Base-by-base conservation (phyloP, 805 yeast species). In the Ogataea naganishii region DNA sequence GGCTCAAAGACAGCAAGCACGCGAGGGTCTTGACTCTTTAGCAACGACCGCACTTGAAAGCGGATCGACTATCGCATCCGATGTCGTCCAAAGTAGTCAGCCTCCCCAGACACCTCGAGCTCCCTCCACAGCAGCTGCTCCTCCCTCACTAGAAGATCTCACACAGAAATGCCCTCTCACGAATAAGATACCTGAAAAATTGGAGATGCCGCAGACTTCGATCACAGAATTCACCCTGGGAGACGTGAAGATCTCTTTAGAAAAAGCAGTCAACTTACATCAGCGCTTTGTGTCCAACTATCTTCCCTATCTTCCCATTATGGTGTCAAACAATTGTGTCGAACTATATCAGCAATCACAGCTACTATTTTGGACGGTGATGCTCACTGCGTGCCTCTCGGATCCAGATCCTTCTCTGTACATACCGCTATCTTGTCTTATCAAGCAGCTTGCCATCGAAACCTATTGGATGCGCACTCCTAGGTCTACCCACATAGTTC, bases 401-500 rank as follows among this genome's bases (percentile, higher is more conserved):
- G 95, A 86, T 43, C 89, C 94, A 0, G 89, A 82, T 28, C 95
- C 96, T 3, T 66, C 81, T 0, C 50, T 85, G 26, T 88, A 88
- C 60, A 72, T 73, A 53, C 67, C 80, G 18, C 60, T 86, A 26
- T 80, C 92, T 11, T 72, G 83, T 2, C 62, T 84, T 24, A 81
- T 88, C 41, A 83, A 82, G 46, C 92, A 83, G 46, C 59, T 86
- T 41, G 95, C 95, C 0, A 84, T 84, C 31, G 94, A 83, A 46
- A 83, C 94, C 0, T 85, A 95, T 56, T 84, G 95, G 94, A 74
- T 86, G 28, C 63, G 88, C 34, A 88, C 96, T 0, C 96, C 96
- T 3, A 67, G 96, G 47, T 82, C 95, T 3, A 83, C 96, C 0
- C 95, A 88, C 51, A 88, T 88, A 23, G 84, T 88, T 6, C 96